Evolutionary conservation across 1,139 yeast species (phyloP).

Genomic region (Kurtzmaniella natalensis): DNA sequence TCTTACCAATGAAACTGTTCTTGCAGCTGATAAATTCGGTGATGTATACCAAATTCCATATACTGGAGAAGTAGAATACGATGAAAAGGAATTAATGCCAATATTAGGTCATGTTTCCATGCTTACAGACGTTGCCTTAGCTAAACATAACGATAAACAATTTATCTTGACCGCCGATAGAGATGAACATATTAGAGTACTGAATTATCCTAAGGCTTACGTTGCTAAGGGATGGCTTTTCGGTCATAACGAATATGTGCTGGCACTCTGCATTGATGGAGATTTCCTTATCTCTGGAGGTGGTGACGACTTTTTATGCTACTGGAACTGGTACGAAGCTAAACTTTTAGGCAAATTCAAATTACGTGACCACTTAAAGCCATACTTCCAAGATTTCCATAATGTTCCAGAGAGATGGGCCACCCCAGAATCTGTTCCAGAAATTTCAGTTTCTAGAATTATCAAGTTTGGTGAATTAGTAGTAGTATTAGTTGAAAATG

Average conservation of each 20-base stretch:
- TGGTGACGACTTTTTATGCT: constrained; percentile 73
- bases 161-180: constrained; percentile 81
- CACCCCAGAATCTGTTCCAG: constrained; percentile 48
- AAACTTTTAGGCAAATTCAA: constrained; percentile 46
- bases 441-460: constrained; percentile 51
- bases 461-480: constrained; percentile 29
- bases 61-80: constrained; percentile 20
- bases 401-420: constrained; percentile 65
- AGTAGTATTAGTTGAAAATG: constrained; percentile 51
- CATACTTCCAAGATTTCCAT: constrained; percentile 53
- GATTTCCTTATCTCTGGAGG: constrained; percentile 72
- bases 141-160: constrained; percentile 42
- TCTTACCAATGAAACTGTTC: constrained; percentile 47
- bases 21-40: constrained; percentile 96
- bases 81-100: constrained; percentile 52
- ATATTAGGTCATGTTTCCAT: constrained; percentile 94
- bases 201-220: constrained; percentile 74
- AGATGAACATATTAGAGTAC: constrained; percentile 93
- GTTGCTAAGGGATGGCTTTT: constrained; percentile 80
- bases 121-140: constrained; percentile 67
- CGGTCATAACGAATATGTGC: constrained; percentile 82
- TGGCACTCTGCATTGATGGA: constrained; percentile 22
- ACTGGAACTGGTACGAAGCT: constrained; percentile 72
- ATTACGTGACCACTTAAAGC: constrained; percentile 43
- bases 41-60: constrained; percentile 72